Conservation (phyloP, 805 yeast species). For the Schizosaccharomyces osmophilus region DNA sequence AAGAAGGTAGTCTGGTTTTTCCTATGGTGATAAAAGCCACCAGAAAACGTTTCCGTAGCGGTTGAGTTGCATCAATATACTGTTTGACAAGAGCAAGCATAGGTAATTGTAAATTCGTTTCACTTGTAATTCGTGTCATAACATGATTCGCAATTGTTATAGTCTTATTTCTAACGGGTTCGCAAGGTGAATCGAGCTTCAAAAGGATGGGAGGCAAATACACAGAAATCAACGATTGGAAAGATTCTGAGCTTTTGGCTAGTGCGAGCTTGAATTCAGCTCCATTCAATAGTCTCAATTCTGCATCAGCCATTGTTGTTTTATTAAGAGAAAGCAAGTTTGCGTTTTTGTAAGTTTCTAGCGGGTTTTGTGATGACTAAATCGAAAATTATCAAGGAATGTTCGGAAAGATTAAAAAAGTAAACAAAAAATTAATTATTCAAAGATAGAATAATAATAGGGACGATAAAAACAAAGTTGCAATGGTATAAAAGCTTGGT, state of each 20-base stretch:
- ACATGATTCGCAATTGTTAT: slow-evolving; percentile 42
- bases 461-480: too few relatives aligned
- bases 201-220: slow-evolving; percentile 58
- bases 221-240: slow-evolving; percentile 31
- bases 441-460: too few relatives aligned
- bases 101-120: neutral
- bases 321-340: neutral
- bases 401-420: too few relatives aligned
- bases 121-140: slow-evolving; percentile 33
- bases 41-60: neutral
- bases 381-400: too few relatives aligned
- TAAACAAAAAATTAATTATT: too few relatives aligned
- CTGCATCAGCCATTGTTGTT: neutral
- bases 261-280: slow-evolving; percentile 66
- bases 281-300: neutral
- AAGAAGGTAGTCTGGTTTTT: neutral
- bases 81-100: neutral
- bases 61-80: neutral
- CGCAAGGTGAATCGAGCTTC: slow-evolving; percentile 50
- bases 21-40: neutral
- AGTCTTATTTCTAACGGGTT: slow-evolving; percentile 41
- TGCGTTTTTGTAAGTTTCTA: slow-evolving; percentile 9
- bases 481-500: too few relatives aligned
- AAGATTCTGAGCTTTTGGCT: slow-evolving; percentile 40
- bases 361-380: too few relatives aligned